These are phyloP conservation scores for Knoxdaviesia capensis DNA, from an alignment of 2,329 filamentous ascomycete genomes.

Conservation along the genomic window DNA sequence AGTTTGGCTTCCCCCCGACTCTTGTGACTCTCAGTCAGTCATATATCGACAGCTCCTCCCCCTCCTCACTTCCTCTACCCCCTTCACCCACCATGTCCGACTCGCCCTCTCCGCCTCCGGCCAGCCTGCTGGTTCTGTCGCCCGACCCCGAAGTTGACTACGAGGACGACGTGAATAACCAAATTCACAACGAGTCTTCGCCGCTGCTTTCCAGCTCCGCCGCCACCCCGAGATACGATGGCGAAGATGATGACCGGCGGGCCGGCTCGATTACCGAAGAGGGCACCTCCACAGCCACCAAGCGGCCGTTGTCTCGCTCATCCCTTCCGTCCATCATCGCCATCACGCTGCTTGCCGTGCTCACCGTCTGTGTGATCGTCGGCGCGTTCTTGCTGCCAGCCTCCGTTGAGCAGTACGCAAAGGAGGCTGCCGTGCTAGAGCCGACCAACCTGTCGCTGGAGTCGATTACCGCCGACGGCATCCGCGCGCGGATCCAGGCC, in stretches of 20 bases:
- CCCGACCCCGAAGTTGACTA: not conserved
- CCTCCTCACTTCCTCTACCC: no score
- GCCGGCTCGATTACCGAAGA: conserved; percentile 4
- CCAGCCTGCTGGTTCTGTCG: no score
- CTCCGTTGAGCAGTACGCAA: conserved; percentile 67
- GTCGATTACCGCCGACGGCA: conserved; percentile 59
- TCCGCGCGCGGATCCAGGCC: conserved; percentile 62
- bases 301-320: conserved; percentile 15
- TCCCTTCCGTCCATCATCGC: conserved; percentile 55
- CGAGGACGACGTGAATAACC: conserved; percentile 10
- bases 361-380: conserved; percentile 49
- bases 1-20: no score
- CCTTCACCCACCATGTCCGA: no score
- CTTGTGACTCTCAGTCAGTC: no score
- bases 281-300: conserved; percentile 6
- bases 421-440: conserved; percentile 62
- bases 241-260: conserved; percentile 11
- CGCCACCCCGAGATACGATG: conserved; percentile 18
- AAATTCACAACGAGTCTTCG: conserved; percentile 22
- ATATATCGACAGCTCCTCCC: no score
- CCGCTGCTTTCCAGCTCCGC: conserved; percentile 24
- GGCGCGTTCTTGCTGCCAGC: conserved; percentile 67
- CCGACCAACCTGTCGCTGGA: conserved; percentile 72
- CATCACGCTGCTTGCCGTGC: conserved; percentile 40
- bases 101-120: no score